Base-by-base conservation (phyloP, 176 grass and related monocot genomes). In the Lolium multiflorum region DNA sequence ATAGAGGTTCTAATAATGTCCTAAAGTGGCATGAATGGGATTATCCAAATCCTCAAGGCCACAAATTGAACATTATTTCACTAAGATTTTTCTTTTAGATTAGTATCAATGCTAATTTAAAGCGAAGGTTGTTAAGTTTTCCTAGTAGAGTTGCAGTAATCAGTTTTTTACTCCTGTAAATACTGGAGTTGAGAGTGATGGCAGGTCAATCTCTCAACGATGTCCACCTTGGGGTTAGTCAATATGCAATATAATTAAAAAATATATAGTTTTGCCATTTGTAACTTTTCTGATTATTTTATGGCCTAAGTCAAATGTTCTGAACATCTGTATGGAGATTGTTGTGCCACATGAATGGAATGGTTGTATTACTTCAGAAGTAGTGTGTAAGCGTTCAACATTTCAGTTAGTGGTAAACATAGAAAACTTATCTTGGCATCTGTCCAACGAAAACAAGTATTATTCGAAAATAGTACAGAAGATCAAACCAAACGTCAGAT, bases 391-490 rank as follows among this genome's bases (percentile, higher is more conserved):
- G 71, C n/a, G 50, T 74, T 74, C 71, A 74, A 21, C 44, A 74
- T 74, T 74, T 74, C 44, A 74, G 71, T 11, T 26, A 74, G 11
- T 74, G 49, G 71, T n/a, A 73, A 9, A 11, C 12, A 28, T 52
- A 24, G 37, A 49, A 49, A 15, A 47, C 56, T 37, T 18, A 47
- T 82, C 28, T 82, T 82, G 12, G 11, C 13, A 55, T 64, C 14
- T 43, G 10, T 84, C n/a, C 67, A 52, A 66, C 22, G 12, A 62
- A 69, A 37, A 65, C 15, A 89, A 48, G 80, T 22, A 83, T 10
- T 71, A 31, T 28, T 83, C 48, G 26, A 50, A 24, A 78, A 39
- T 18, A 62, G 43, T 71, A 72, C 64, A 46, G 18, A 25, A 22
- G 13, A 61, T 55, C 55, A 47, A 77, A 24, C 37, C 46, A 74